Evolutionary conservation across 2,329 filamentous ascomycete genomes (phyloP).

Genomic region (Incumbomyces lentus): DNA sequence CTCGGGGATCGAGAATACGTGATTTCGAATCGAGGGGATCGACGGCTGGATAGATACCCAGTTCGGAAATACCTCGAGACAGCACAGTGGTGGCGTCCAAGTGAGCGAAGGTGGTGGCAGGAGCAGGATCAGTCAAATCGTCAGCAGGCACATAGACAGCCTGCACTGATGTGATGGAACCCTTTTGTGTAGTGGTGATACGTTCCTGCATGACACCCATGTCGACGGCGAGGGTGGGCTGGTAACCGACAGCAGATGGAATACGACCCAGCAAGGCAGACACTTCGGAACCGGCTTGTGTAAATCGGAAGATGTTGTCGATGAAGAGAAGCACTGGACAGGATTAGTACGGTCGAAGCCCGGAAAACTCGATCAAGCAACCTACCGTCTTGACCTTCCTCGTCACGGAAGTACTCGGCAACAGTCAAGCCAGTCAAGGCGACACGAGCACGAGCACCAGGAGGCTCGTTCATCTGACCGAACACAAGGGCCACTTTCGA

Average conservation of each 20-base stretch:
- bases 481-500: constrained; percentile 99
- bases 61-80: constrained; percentile 99
- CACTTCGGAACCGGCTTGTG: constrained; percentile 99
- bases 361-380: constrained; percentile 11
- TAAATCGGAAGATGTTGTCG: constrained; percentile 99
- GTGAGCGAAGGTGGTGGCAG: constrained; percentile 98
- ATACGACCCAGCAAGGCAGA: constrained; percentile 99
- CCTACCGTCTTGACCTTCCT: constrained; percentile 77
- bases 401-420: constrained; percentile 73
- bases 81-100: constrained; percentile 99
- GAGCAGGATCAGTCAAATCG: constrained; percentile 99
- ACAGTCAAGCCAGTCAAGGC: constrained; percentile 68
- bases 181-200: constrained; percentile 99
- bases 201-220: constrained; percentile 99
- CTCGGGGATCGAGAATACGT: constrained; percentile 97
- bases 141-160: constrained; percentile 99
- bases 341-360: constrained; percentile 11
- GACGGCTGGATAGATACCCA: constrained; percentile 99
- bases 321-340: constrained; percentile 86
- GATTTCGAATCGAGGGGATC: constrained; percentile 99
- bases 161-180: constrained; percentile 99
- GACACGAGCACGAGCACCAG: constrained; percentile 98
- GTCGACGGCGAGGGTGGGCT: constrained; percentile 94
- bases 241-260: constrained; percentile 99
- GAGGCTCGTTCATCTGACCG: constrained; percentile 99